Conservation (phyloP, 2,329 filamentous ascomycete species). For the Leptographium galeiforme region DNA sequence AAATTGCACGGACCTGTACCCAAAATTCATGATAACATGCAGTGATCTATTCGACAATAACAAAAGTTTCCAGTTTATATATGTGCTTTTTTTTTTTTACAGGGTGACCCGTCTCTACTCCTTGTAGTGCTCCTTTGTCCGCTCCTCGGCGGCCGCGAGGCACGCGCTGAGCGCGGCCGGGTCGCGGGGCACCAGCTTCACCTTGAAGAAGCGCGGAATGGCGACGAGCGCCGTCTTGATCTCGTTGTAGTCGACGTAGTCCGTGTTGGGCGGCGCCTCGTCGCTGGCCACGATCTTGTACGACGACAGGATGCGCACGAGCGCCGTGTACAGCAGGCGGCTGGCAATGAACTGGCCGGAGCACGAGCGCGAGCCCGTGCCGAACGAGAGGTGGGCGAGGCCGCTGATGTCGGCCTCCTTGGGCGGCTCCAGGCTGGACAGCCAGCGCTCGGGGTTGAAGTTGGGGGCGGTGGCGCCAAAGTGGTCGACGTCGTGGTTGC, state of each 20-base stretch:
- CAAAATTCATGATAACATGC: too few relatives aligned
- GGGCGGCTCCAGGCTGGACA: slow-evolving; percentile 20
- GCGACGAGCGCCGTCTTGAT: slow-evolving; percentile 10
- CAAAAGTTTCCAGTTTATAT: background rate
- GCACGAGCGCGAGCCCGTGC: slow-evolving; percentile 50
- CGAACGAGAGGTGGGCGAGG: slow-evolving; percentile 49
- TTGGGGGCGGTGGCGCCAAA: slow-evolving; percentile 44
- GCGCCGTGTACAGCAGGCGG: slow-evolving; percentile 47
- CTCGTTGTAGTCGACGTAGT: slow-evolving; percentile 12
- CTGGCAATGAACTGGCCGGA: slow-evolving; percentile 50
- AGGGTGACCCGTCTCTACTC: background rate
- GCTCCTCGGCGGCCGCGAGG: slow-evolving; percentile 2
- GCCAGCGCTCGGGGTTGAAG: slow-evolving; percentile 60
- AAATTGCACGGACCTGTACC: too few relatives aligned
- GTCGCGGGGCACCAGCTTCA: slow-evolving; percentile 9
- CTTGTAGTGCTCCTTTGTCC: slow-evolving; percentile 9
- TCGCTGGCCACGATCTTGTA: slow-evolving; percentile 39
- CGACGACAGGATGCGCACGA: slow-evolving; percentile 32
- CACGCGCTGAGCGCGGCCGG: slow-evolving; percentile 1
- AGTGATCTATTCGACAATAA: too few relatives aligned
- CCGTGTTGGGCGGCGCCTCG: slow-evolving; percentile 42
- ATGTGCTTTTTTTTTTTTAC: background rate
- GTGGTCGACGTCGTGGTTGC: slow-evolving; percentile 56
- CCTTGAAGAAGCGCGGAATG: slow-evolving; percentile 10
- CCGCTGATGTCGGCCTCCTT: slow-evolving; percentile 19